Base-by-base conservation (phyloP, 495 filamentous ascomycete genomes). In the Penicillium bovifimosum region DNA sequence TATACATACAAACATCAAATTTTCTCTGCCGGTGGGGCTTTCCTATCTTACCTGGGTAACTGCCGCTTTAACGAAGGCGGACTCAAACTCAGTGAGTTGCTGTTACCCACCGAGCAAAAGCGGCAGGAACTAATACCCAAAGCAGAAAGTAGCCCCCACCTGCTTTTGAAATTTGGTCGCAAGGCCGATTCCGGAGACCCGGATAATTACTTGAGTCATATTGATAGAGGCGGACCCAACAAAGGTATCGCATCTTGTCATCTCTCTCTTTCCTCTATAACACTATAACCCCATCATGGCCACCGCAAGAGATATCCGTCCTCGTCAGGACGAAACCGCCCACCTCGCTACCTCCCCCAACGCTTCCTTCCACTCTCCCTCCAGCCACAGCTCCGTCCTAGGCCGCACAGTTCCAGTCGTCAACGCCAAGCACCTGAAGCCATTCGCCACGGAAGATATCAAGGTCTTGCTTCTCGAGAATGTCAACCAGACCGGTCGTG, bases 401-500 rank as follows among this genome's bases (percentile, higher is more conserved):
- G 57, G 52, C 35, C 65, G 72, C 14, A 62, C 59, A 11, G 62
- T 65, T 29, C 65, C 76, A 34, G 44, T 67, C 26, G 52, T 62
- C 54, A 69, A 70, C 39, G 74, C 83, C 16, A 96, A 95, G 71
- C 88, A 86, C 47, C 73, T 97, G 59, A 97, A 97, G 72, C 95
- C 95, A 17, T 99, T 99, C 70, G 85, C 89, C 54, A 93, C 90
- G 5, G 81, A 88, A 63, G 92, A 97, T 61, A 87, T 99, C 69
- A 97, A 96, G 74, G 95, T 99, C 34, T 75, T 99, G 50, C 78
- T 99, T 7, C 74, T 99, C 20, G 95, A 99, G 70, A 97, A 97
- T 72, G 86, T 99, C 50, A 96, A 97, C 67, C 77, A 89, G 70
- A 91, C 89, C 17, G 93, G 92, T 10, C 76, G 78, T 61, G 86